Base-by-base conservation (phyloP, 2,329 filamentous ascomycete species). In the Proliferodiscus dingleyae region DNA sequence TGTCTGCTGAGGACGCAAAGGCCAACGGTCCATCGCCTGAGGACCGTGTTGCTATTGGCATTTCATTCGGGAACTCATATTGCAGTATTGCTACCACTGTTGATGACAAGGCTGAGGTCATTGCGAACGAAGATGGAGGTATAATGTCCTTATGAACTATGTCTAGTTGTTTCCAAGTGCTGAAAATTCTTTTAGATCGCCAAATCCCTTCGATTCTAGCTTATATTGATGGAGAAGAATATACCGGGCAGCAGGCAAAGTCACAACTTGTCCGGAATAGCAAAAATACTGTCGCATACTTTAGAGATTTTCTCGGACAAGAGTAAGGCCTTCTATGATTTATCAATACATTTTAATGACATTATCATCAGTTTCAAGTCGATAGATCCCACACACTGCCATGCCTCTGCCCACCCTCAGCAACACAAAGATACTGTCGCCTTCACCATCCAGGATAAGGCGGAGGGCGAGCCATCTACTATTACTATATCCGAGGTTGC, bases 81-180 rank as follows among this genome's bases (percentile, higher is more conserved):
- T 94, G 89, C 73, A 96, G 89, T 50, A 96, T 98, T 71, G 91
- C 91, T 61, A 95, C 90, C 66, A 94, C 89, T 37, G 80, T 84
- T 52, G 91, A 97, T 64, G 91, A 94, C 70, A 95, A 94, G 75
- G 85, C 89, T 55, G 89, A 96, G 68, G 91, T 98, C 54, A 97
- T 98, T 71, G 93, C 93, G 64, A 97, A 98, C 72, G 93, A 97
- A 74, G 93, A 97, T 65, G 93, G 93, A 76, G 88, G 88, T 89
- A 67, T 64, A 81, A 70, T 21, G n/a, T 43, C 21, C 36, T 37
- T 45, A 36, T 26, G 8, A 13, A 24, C 13, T 33, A 45, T 18
- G 28, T 29, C 11, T 18, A 16, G 11, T 22, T 30, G 1, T 1
- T 19, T 5, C 3, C 3, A 24, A 9, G 2, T 18, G 30, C 41